A percentile compares a stretch with the other conserved stretches of the same genome.
phyloP scores from a whole-genome alignment of 441 rosid genomes.

The Gossypium trilobum region DNA sequence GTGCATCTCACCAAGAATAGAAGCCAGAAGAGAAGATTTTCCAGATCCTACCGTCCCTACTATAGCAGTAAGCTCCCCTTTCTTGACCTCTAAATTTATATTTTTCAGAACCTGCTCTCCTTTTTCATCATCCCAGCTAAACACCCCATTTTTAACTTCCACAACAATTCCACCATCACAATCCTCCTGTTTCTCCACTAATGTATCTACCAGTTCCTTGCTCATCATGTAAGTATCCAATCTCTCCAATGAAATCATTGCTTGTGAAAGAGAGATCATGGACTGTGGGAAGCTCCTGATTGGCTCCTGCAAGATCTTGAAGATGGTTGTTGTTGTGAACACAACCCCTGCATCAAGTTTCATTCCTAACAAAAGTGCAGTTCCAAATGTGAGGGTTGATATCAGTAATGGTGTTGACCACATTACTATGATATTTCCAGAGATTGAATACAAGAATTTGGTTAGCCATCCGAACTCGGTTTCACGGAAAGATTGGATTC shows the following conservation, averaged over 20 bases:
- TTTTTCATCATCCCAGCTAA: conserved; percentile 78
- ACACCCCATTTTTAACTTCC: conserved; percentile 57
- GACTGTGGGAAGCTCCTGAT: conserved; percentile 85
- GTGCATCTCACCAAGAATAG: conserved; percentile 95
- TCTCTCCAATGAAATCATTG: conserved; percentile 75
- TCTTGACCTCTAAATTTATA: conserved; percentile 51
- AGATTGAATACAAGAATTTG: conserved; percentile 72
- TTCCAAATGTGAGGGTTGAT: conserved; percentile 65
- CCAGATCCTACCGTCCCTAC: conserved; percentile 92
- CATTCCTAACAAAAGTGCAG: conserved; percentile 58
- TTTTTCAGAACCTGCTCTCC: conserved; percentile 44
- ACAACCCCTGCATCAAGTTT: conserved; percentile 77
- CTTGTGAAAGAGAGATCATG: conserved; percentile 85
- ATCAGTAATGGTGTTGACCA: conserved; percentile 76
- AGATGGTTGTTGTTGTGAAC: conserved; percentile 69
- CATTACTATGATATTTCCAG: conserved; percentile 60
- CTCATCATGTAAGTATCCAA: conserved; percentile 70
- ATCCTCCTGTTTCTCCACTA: conserved; percentile 52
- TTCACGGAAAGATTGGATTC: conserved; percentile 56
- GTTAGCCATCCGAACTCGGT: conserved; percentile 71
- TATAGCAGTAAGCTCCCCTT: conserved; percentile 74
- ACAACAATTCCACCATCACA: conserved; percentile 52
- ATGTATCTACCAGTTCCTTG: conserved; percentile 46
- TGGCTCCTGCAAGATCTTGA: conserved; percentile 88
- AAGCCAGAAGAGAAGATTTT: conserved; percentile 71